Base-by-base conservation (phyloP, 73 alveolate species). In the Diophrys sp. region DNA sequence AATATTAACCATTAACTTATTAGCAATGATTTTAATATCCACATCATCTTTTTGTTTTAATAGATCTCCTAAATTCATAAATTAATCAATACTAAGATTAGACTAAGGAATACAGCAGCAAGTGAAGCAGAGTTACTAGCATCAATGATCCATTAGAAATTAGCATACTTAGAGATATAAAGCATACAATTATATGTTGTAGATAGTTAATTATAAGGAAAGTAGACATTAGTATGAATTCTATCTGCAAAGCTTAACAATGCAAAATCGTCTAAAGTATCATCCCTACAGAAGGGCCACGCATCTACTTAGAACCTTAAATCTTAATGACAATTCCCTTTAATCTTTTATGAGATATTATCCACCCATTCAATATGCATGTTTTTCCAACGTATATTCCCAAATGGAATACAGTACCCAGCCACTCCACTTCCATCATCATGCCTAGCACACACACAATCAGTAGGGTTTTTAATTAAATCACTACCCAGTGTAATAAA, bases 331-430 rank as follows among this genome's bases (percentile, higher is more conserved):
- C 73, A 62, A 26, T 62, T 14, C 8, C 14, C n/a, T n/a, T 62
- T 62, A 11, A 62, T 62, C n/a, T 62, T 62, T 28, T 14, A n/a
- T 11, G n/a, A 2, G 5, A 62, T n/a, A 28, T 62, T 62, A 5
- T 62, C 73, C 27, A 62, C 31, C 73, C 73, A 62, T 11, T 62
- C 27, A n/a, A 23, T 26, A 62, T 62, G 73, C 73, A 62, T 23
- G 33, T 62, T 26, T n/a, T 62, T 14, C 73, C 73, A 62, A 28
- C n/a, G 8, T 5, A 26, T 23, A 28, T 62, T 62, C 27, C 73
- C 73, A n/a, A 11, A 62, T 62, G 73, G 73, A 14, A 62, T 62
- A 28, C 73, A 62, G 31, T 62, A 62, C 28, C 73, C 73, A n/a
- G 28, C n/a, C 2, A 28, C n/a, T 18, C 62, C 62, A 44, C 18